Conservation (phyloP, 2,329 filamentous ascomycete genomes). For the Cordyceps farinosa region DNA sequence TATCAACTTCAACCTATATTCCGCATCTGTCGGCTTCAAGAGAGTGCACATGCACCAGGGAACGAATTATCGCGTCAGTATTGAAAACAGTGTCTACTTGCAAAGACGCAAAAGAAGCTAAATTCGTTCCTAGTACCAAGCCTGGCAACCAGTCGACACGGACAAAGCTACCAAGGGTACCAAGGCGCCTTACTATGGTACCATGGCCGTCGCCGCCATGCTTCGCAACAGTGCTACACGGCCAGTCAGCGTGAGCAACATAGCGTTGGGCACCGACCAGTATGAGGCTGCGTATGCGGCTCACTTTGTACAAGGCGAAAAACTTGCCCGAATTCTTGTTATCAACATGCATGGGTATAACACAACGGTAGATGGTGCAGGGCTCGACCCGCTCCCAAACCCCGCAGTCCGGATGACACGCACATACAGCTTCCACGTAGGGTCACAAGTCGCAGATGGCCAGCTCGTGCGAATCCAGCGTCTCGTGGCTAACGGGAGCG, state of each 20-base stretch:
- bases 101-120: background rate
- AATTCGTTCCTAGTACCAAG: slow-evolving; percentile 39
- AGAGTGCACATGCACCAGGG: slow-evolving; percentile 63
- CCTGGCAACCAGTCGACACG: slow-evolving; percentile 58
- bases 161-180: slow-evolving; percentile 49
- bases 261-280: slow-evolving; percentile 37
- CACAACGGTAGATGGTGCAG: slow-evolving; percentile 45
- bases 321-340: slow-evolving; percentile 47
- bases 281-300: slow-evolving; percentile 51
- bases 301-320: slow-evolving; percentile 39
- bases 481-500: slow-evolving; percentile 58
- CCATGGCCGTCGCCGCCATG: slow-evolving; percentile 26
- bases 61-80: slow-evolving; percentile 50
- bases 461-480: slow-evolving; percentile 40
- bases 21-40: slow-evolving; percentile 51
- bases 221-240: slow-evolving; percentile 40
- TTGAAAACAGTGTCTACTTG: background rate
- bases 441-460: slow-evolving; percentile 28
- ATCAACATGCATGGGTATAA: slow-evolving; percentile 60
- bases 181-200: slow-evolving; percentile 64
- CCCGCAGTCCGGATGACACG: slow-evolving; percentile 28
- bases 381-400: slow-evolving; percentile 24
- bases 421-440: slow-evolving; percentile 40
- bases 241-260: slow-evolving; percentile 44
- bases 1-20: slow-evolving; percentile 58